Base-by-base conservation (phyloP, 2,329 filamentous ascomycete genomes). In the Exophiala phaeomuriformis region DNA sequence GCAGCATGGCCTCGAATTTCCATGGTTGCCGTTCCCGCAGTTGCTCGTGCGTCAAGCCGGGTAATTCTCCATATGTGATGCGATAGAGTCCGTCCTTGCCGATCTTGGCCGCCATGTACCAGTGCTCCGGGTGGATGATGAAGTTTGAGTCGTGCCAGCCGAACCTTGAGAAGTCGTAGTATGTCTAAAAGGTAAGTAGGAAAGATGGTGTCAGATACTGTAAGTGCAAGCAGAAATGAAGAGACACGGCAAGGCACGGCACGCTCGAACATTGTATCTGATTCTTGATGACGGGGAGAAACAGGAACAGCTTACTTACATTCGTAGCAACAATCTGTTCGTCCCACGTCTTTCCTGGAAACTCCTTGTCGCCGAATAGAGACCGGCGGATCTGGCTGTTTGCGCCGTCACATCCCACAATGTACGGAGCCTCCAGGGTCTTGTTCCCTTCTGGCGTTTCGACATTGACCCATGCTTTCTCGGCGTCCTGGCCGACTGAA, bases 71-170 rank as follows among this genome's bases (percentile, higher is more conserved):
- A 61, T 85, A 85, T 0, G 81, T 81, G 35, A 85, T 77, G 9
- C 82, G 77, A 70, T 81, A 85, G 6, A 85, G 66, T 0, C 79
- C 80, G 50, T 83, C 79, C 1, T 68, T 69, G 1, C 76, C 80
- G 57, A 85, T 79, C 40, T 72, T 76, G 1, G 81, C 81, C 1
- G 79, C 79, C 80, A 84, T 82, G 69, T 79, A 72, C 66, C 79
- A 84, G 61, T 85, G 72, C 27, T 79, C 75, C 0, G 80, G 81
- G 58, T 85, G 75, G 32, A 83, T 72, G 58, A 82, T 78, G 64
- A 83, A 83, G 64, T 82, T 57, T 0, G 51, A 45, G 36, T 60
- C 57, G 7, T 43, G 28, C 51, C 48, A 60, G 30, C 50, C 50
- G 33, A 56, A 57, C 82, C 76, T 76, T 4, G 73, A 69, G 53